Evolutionary conservation across 495 filamentous ascomycete genomes (phyloP).

Genomic region (Tuber brumale): DNA sequence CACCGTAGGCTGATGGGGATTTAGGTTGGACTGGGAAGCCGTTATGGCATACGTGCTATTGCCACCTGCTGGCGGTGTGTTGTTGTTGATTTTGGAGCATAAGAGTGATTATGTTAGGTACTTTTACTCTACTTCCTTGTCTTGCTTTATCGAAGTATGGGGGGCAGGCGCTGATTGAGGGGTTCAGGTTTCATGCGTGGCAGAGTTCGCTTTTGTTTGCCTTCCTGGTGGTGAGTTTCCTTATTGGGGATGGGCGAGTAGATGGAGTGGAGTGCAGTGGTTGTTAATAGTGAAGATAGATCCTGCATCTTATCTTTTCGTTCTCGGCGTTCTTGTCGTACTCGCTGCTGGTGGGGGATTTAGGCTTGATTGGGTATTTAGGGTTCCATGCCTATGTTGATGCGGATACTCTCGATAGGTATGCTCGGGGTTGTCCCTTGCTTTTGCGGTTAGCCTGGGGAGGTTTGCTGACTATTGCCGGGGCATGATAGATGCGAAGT

Average conservation of each 20-base stretch:
- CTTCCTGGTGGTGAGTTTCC: slow-evolving; percentile 61
- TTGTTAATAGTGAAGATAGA: slow-evolving; percentile 38
- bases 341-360: slow-evolving; percentile 68
- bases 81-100: slow-evolving; percentile 78
- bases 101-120: slow-evolving; percentile 96
- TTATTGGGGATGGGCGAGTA: slow-evolving; percentile 12
- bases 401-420: slow-evolving; percentile 86
- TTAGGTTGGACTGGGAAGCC: slow-evolving; percentile 67
- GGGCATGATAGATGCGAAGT: slow-evolving; percentile 59
- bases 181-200: slow-evolving; percentile 84
- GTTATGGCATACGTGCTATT: slow-evolving; percentile 81
- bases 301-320: slow-evolving; percentile 74
- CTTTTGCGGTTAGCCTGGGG: not conserved
- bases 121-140: not conserved
- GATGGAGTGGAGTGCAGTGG: slow-evolving; percentile 1
- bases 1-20: slow-evolving; percentile 7
- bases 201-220: slow-evolving; percentile 84
- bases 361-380: slow-evolving; percentile 70
- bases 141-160: not conserved
- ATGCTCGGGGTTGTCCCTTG: not conserved
- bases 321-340: slow-evolving; percentile 80
- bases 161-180: slow-evolving; percentile 8
- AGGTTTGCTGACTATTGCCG: slow-evolving; percentile 7
- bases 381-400: slow-evolving; percentile 74
- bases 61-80: slow-evolving; percentile 78